Conservation (phyloP, 202 grass and related monocot genomes). For the Schoenoplectus triqueter region DNA sequence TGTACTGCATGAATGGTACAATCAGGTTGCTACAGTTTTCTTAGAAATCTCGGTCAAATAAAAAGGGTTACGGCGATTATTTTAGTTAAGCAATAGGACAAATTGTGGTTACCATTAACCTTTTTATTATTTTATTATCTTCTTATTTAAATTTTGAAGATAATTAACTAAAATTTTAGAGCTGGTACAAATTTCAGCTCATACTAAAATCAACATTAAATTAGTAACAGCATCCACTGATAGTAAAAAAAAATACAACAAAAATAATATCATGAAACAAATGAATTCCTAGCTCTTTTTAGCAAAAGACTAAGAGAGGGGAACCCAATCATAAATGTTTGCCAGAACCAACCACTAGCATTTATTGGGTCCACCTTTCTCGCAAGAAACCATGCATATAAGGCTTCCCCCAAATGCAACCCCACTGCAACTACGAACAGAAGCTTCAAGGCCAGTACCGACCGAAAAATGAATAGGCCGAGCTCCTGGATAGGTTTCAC, state of each 20-base stretch:
- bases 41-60: too few relatives aligned
- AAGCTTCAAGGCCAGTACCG: conserved; percentile 16
- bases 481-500: too few relatives aligned
- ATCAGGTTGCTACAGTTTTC: too few relatives aligned
- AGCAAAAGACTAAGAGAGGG: conserved; percentile 67
- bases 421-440: conserved; percentile 43
- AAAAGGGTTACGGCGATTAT: too few relatives aligned
- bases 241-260: background rate
- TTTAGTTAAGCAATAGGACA: too few relatives aligned
- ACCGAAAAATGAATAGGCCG: too few relatives aligned
- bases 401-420: conserved; percentile 52
- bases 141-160: too few relatives aligned
- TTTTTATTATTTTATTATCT: too few relatives aligned
- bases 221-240: background rate
- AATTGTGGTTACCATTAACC: too few relatives aligned
- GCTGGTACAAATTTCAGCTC: background rate
- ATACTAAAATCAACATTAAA: background rate
- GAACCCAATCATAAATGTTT: conserved; percentile 56
- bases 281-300: conserved; percentile 58
- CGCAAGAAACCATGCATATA: conserved; percentile 77
- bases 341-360: conserved; percentile 81
- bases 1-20: too few relatives aligned
- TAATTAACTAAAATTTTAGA: conserved; percentile 6
- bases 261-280: conserved; percentile 7
- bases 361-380: conserved; percentile 74